Evolutionary conservation across 2,329 filamentous ascomycete genomes (phyloP), one percentile per base, ranked within the genome.

Genomic region (Neoarthrinium moseri): DNA sequence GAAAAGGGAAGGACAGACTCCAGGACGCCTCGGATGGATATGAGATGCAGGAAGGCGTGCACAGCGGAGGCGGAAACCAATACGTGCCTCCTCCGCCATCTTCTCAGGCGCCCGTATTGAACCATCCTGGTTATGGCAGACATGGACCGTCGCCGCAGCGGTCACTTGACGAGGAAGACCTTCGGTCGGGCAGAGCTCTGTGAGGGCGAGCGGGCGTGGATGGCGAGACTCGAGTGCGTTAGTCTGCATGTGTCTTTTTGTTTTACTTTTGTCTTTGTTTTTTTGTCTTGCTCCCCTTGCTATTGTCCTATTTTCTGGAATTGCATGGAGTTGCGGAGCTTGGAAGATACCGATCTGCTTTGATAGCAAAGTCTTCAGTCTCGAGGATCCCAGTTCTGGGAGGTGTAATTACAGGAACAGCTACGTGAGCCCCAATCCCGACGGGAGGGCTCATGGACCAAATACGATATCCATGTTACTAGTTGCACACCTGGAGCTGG

Each of bases 41-140:
- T 43, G 77, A 81, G 62, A 61, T 80, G 57, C 66, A 71, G 23
- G 65, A 73, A 45, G 73, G 76, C 1, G 64, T 72, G 24, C 60
- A 58, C 35, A 63, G 60, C 18, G 65, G 59, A 4, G 63, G 59
- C 21, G 52, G 60, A 13, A 29, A 48, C 21, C 36, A 21, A 5
- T 42, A 40, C 33, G 32, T 45, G 41, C 43, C 37, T 40, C 48
- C 57, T 54, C 46, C 49, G 37, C 56, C 60, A 5, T 42, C 48
- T 39, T 37, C 59, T 41, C 49, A 69, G 40, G 63, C 72, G 4
- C 74, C 75, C 0, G 59, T 71, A 20, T 57, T 78, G 32, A 64
- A 65, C 20, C 75, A 77, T 41, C 74, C 74, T 0, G 74, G 73
- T 1, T 70, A 72, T 36, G 71, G 73, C 13, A 64, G 72, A 48